Percentiles rank a stretch among this genome's conserved stretches.
Evolutionary conservation across 2,329 filamentous ascomycete species (phyloP).

Genomic region (Parafenestella ontariensis): DNA sequence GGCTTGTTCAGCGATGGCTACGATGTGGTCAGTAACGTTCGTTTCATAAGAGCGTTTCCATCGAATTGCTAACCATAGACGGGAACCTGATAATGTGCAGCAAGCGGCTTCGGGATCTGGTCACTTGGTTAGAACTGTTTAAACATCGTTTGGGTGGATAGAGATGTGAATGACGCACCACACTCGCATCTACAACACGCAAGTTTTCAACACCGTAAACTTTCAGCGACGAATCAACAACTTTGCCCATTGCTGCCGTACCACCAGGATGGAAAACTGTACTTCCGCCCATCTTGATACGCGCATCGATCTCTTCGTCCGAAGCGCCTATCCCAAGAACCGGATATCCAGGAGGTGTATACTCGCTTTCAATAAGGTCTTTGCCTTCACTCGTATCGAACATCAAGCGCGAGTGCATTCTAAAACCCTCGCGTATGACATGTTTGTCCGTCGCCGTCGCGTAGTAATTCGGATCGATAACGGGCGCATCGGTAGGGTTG

Average conservation of each 20-base stretch:
- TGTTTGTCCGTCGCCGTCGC: conserved; percentile 58
- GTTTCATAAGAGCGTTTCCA: background rate
- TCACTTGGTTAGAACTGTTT: background rate
- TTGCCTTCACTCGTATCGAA: conserved; percentile 54
- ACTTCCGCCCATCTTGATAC: conserved; percentile 52
- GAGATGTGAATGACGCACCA: conserved; percentile 9
- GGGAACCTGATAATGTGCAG: conserved; percentile 31
- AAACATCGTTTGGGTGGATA: conserved; percentile 3
- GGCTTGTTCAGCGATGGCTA: background rate
- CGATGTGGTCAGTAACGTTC: background rate
- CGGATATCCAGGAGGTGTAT: background rate
- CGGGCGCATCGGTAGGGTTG: conserved; percentile 47
- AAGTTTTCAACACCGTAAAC: conserved; percentile 60
- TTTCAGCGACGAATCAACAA: conserved; percentile 55
- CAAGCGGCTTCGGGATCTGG: conserved; percentile 27
- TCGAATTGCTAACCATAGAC: conserved; percentile 15
- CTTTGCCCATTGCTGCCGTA: conserved; percentile 64
- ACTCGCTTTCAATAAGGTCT: conserved; percentile 52
- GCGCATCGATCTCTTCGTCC: conserved; percentile 57
- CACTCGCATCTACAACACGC: conserved; percentile 51
- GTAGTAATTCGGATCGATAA: conserved; percentile 61
- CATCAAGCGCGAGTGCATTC: conserved; percentile 53
- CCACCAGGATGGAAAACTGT: conserved; percentile 66
- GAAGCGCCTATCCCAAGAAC: background rate
- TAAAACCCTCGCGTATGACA: conserved; percentile 56